Evolutionary conservation across 345 rosid species (phyloP), one percentile per base, ranked within the genome.

Genomic region (Eucalyptus camaldulensis): DNA sequence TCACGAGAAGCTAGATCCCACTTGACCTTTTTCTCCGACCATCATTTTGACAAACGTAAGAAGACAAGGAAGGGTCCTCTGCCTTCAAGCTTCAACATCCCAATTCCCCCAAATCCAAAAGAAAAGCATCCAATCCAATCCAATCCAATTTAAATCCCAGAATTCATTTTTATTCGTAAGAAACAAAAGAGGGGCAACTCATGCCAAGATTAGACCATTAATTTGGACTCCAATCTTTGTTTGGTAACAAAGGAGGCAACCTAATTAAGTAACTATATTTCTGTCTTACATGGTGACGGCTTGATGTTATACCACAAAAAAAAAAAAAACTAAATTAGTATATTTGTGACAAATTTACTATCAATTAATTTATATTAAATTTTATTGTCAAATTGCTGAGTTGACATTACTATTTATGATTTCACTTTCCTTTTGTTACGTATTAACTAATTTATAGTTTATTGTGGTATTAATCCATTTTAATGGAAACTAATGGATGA

Each of bases 321-420:
- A 49, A 50, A 49, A 50, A 53, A 19, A 53, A 3, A 53, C 1
- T 53, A 53, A 19, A 53, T 1, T 7, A 51, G 0, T 19, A 53
- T 3, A 0, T 19, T 19, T 53, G 1, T 8, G 24, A 53, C 0
- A 53, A 53, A 53, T 53, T 53, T 19, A 53, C 1, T 7, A 0
- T 53, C 1, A 0, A 53, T 53, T 53, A 19, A 0, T 53, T 19
- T 53, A 53, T 2, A 17, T 53, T 53, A 19, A 53, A 53, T 53
- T 53, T 53, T 53, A 53, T 0, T 1, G 0, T 53, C 2, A 19
- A 53, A 53, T 53, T 53, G 0, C 0, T 1, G 2, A 19, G 0
- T 7, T 53, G 4, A 7, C 16, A 53, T 0, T 1, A 53, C 4
- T 53, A 53, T 53, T 53, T 19, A 53, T 3, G 24, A 2, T 53